Evolutionary conservation across 2,329 filamentous ascomycete species (phyloP).

Genomic region (Fonsecaea pugnacius): DNA sequence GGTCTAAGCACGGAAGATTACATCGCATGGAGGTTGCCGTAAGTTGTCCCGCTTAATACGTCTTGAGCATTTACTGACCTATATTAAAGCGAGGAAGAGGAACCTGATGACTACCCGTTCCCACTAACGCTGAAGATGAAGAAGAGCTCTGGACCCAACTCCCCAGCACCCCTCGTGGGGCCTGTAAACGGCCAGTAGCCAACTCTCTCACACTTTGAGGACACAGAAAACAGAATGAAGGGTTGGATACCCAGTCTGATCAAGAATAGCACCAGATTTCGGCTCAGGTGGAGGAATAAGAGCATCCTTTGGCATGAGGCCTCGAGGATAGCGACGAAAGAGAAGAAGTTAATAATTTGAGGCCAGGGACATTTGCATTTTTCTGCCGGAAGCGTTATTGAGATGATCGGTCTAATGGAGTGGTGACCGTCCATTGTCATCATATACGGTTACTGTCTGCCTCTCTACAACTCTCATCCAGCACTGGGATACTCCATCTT

Average conservation of each 20-base stretch:
- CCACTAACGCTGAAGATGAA: constrained; percentile 67
- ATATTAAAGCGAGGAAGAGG: constrained; percentile 79
- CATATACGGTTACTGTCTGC: not conserved
- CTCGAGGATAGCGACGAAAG: not conserved
- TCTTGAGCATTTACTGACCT: constrained; percentile 16
- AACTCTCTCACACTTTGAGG: not conserved
- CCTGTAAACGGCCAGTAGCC: constrained; percentile 26
- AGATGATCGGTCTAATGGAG: not conserved
- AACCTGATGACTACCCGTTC: constrained; percentile 76
- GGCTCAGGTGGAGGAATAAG: not conserved
- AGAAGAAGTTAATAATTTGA: not conserved
- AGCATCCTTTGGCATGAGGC: not conserved
- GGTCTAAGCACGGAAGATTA: constrained; percentile 96
- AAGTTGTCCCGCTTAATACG: constrained; percentile 55
- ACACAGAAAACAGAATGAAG: not conserved
- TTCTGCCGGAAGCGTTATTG: not conserved
- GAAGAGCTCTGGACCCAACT: constrained; percentile 42
- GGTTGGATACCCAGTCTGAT: constrained; percentile 23
- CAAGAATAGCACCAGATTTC: not conserved
- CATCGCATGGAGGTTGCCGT: constrained; percentile 97
- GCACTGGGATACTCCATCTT: constrained; percentile 8
- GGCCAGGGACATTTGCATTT: constrained; percentile 1
- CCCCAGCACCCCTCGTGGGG: constrained; percentile 37
- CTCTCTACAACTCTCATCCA: constrained; percentile 6
- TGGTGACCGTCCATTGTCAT: not conserved